Base-by-base conservation (phyloP, 176 grass and related monocot species). In the Juncus inflexus region DNA sequence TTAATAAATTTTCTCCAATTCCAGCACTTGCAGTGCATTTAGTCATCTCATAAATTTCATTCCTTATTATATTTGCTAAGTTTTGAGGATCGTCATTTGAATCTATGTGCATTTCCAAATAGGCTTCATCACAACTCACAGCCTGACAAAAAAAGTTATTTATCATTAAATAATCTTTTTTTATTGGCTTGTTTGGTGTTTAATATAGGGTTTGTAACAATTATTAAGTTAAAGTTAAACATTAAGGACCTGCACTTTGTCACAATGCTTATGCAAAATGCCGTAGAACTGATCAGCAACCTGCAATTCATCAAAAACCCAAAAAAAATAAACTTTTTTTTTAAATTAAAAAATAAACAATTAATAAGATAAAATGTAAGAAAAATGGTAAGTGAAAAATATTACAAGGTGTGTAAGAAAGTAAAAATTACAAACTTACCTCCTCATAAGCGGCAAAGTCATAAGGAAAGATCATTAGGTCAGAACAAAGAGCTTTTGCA, bases 91-190 rank as follows among this genome's bases (percentile, higher is more conserved):
- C 60, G 79, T 87, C 78, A 58, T 68, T 40, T 58, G 41, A 71
- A 77, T 74, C 78, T 53, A 79, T 77, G 78, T 76, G 86, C 77
- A 96, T 82, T 73, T 91, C 91, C 52, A 91, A 72, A 81, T 90
- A 96, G 58, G 87, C 91, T 84, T 96, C 91, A 83, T 96, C 91
- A 66, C 91, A 96, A 72, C 91, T 96, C 67, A 96, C 71, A 65
- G 87, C 91, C 91, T 96, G 78, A 39, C 63, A 56, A 70, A 67
- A 86, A 66, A 52, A 5, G 7, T 70, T 5, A 65, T 28, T 61
- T n/a, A n/a, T n/a, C n/a, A n/a, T n/a, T n/a, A n/a, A n/a, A n/a
- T n/a, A n/a, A n/a, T n/a, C 7, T 4, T 9, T 69, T 54, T 37
- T 53, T 14, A 42, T 66, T 50, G 19, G 7, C 15, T 28, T 28